Evolutionary conservation across 306 rosid species (phyloP).

Genomic region (Hippophae gyantsensis): DNA sequence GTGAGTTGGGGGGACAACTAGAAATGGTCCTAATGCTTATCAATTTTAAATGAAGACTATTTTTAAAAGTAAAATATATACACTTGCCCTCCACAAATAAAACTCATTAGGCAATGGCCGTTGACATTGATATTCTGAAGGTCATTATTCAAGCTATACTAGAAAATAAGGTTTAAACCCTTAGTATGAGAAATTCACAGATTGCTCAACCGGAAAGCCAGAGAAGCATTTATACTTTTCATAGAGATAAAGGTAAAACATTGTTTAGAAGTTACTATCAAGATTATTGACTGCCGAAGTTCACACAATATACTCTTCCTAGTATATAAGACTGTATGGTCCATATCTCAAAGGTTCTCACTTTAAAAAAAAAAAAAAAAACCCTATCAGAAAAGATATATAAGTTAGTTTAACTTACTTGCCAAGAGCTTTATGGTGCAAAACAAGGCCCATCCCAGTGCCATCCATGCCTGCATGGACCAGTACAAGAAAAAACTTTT

Average conservation of each 20-base stretch:
- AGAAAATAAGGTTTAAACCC: background rate
- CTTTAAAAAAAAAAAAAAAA: too few species aligned
- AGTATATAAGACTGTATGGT: too few species aligned
- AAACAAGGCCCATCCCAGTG: conserved; percentile 75
- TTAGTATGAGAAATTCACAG: background rate
- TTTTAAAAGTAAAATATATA: background rate
- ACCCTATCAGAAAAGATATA: background rate
- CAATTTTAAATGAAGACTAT: background rate
- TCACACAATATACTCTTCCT: too few species aligned
- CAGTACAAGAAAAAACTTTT: conserved; percentile 16
- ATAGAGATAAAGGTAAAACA: too few species aligned
- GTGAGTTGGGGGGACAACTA: too few species aligned
- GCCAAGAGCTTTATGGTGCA: conserved; percentile 94
- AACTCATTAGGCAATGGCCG: background rate
- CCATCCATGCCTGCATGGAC: conserved; percentile 69
- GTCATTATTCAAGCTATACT: background rate
- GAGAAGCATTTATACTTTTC: background rate
- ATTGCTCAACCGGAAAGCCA: background rate
- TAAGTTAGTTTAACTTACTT: conserved; percentile 39
- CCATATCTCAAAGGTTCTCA: too few species aligned
- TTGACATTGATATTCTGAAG: background rate
- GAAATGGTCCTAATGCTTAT: background rate
- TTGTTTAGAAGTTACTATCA: too few species aligned
- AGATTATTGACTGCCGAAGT: too few species aligned
- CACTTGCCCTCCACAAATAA: background rate